A percentile compares a stretch with the other conserved stretches of the same genome.
Evolutionary conservation across 345 rosid species (phyloP).

Genomic region (Zanthoxylum bungeanum): DNA sequence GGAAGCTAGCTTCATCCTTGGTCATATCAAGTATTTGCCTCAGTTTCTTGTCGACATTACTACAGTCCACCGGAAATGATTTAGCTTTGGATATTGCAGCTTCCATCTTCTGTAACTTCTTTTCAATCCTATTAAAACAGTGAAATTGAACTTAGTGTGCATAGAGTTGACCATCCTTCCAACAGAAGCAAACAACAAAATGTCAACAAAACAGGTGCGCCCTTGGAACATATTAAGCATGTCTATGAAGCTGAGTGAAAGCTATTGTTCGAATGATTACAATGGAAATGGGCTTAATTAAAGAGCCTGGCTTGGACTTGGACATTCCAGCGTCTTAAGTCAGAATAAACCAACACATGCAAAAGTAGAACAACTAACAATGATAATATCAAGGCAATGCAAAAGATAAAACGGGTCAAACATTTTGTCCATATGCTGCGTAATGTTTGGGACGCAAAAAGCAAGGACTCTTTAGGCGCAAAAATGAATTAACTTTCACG

Average conservation of each 20-base stretch:
- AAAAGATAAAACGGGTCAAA: not conserved
- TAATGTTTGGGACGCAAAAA: not conserved
- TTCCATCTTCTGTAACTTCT: constrained; percentile 63
- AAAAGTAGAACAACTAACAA: not conserved
- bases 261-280: not conserved
- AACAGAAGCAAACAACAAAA: constrained; percentile 3
- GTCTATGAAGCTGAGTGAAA: not conserved
- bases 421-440: not conserved
- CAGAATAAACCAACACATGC: not conserved
- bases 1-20: constrained; percentile 88
- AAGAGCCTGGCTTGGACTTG: not conserved
- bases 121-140: constrained; percentile 53
- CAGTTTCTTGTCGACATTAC: constrained; percentile 88
- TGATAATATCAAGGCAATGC: not conserved
- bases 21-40: constrained; percentile 89
- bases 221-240: not conserved
- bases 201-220: not conserved
- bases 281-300: not conserved
- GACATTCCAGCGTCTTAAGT: not conserved
- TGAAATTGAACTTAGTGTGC: constrained; percentile 5
- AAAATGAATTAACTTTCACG: not conserved
- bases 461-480: not conserved
- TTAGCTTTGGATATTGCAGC: constrained; percentile 70
- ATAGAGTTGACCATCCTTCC: constrained; percentile 3
- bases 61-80: constrained; percentile 67